Evolutionary conservation across 1,284 basidiomycete genomes (phyloP).

Genomic region (Moniliophthora roreri): DNA sequence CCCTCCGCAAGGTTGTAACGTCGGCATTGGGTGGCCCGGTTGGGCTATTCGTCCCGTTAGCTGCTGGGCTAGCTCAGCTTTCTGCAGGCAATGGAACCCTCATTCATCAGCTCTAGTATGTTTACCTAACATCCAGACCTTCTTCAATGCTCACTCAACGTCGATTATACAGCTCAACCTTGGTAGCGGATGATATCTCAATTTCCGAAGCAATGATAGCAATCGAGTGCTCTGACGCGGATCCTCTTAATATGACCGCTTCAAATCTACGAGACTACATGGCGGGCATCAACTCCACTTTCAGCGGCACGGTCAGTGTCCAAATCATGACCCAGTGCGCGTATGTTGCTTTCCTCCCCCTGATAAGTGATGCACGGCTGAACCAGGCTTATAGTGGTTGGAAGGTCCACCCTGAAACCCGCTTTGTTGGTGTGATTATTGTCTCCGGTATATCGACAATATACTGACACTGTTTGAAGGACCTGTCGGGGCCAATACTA

Average conservation of each 20-base stretch:
- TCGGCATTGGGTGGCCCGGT: conserved; percentile 32
- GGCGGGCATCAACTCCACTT: neutral
- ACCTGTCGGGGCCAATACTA: conserved; percentile 21
- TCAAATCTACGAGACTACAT: neutral
- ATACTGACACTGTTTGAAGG: conserved; percentile 6
- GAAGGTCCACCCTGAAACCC: conserved; percentile 26
- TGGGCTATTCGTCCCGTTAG: conserved; percentile 30
- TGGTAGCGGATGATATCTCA: conserved; percentile 4
- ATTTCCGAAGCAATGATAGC: neutral
- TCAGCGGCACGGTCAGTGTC: neutral
- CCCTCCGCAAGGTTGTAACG: conserved; percentile 32
- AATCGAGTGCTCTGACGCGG: neutral
- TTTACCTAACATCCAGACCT: neutral
- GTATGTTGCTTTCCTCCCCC: neutral
- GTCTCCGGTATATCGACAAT: neutral
- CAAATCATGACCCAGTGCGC: conserved; percentile 3
- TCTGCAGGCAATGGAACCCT: conserved; percentile 31
- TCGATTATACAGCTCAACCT: neutral
- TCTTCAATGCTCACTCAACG: neutral
- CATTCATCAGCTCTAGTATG: conserved; percentile 23
- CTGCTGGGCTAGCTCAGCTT: conserved; percentile 36
- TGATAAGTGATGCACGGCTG: neutral
- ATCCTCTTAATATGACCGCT: neutral
- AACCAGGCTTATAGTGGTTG: conserved; percentile 25
- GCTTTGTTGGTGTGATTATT: conserved; percentile 28